These are phyloP conservation scores for Erodium moschatum DNA, from an alignment of 441 rosid genomes.

Conservation along the genomic window DNA sequence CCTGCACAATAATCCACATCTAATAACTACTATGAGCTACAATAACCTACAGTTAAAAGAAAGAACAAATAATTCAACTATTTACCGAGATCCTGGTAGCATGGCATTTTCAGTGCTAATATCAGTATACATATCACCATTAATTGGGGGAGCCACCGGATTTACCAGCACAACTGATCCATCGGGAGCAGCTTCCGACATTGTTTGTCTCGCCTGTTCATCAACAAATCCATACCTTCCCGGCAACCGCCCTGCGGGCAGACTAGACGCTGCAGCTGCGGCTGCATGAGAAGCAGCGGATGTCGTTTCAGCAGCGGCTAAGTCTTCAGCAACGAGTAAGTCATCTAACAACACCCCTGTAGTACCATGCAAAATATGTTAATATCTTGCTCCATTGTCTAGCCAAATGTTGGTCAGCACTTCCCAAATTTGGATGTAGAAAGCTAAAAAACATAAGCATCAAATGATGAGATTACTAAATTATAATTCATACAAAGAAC, in stretches of 20 bases:
- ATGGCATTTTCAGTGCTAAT: slow-evolving; percentile 88
- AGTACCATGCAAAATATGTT: slow-evolving; percentile 17
- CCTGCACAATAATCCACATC: slow-evolving; percentile 36
- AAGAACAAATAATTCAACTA: slow-evolving; percentile 13
- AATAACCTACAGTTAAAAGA: slow-evolving; percentile 6
- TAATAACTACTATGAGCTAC: slow-evolving; percentile 9
- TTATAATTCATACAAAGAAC: not conserved
- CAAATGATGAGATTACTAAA: not conserved
- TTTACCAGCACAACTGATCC: slow-evolving; percentile 84
- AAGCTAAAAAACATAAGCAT: slow-evolving; percentile 2
- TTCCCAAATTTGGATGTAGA: not conserved
- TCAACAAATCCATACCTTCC: slow-evolving; percentile 74
- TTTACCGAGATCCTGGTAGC: slow-evolving; percentile 69
- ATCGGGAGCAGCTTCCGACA: slow-evolving; percentile 57
- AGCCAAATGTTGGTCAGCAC: not conserved
- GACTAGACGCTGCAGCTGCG: slow-evolving; percentile 65
- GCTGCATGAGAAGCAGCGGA: slow-evolving; percentile 85
- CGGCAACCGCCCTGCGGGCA: slow-evolving; percentile 43
- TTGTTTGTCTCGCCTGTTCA: slow-evolving; percentile 60
- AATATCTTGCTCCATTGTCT: slow-evolving; percentile 10
- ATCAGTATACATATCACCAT: slow-evolving; percentile 88
- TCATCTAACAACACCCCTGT: slow-evolving; percentile 95
- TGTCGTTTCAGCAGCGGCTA: slow-evolving; percentile 85
- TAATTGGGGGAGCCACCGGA: slow-evolving; percentile 87
- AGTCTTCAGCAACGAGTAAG: slow-evolving; percentile 86